A percentile compares a stretch with the other conserved stretches of the same genome.
Conservation (phyloP, 2,329 filamentous ascomycete species). For the Sporothrix euskadiensis region DNA sequence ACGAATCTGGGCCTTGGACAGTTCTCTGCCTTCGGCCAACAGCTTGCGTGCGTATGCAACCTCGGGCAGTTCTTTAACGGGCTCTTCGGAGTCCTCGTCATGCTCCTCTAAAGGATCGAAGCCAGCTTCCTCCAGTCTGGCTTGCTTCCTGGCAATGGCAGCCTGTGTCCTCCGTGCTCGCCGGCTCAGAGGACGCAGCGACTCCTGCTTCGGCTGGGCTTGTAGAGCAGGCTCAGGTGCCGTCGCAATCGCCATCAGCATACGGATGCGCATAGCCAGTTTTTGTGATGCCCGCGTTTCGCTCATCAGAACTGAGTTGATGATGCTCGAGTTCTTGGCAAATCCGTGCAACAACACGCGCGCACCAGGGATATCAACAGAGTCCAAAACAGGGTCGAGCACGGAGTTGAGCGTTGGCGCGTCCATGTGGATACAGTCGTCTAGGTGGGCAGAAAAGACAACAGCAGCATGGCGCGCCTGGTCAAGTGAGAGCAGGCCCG, state of each 20-base stretch:
- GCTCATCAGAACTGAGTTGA: conserved; percentile 30
- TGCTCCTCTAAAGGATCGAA: not conserved
- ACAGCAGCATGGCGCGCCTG: conserved; percentile 48
- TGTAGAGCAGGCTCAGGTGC: conserved; percentile 16
- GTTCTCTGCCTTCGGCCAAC: not conserved
- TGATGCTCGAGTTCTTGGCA: conserved; percentile 35
- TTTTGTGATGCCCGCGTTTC: conserved; percentile 23
- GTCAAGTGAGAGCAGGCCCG: conserved; percentile 51
- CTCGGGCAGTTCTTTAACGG: not conserved
- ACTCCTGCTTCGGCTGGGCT: conserved; percentile 2
- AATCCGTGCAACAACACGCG: conserved; percentile 41
- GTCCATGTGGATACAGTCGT: conserved; percentile 43
- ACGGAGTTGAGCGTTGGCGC: conserved; percentile 45
- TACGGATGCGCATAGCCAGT: conserved; percentile 29
- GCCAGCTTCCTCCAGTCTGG: not conserved
- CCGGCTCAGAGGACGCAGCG: not conserved
- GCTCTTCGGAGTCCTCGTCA: not conserved
- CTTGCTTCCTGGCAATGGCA: not conserved
- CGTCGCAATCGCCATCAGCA: conserved; percentile 28
- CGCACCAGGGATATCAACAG: conserved; percentile 42
- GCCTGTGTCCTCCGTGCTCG: not conserved
- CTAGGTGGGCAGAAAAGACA: conserved; percentile 46
- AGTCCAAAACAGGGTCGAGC: conserved; percentile 46
- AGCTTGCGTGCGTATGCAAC: not conserved
- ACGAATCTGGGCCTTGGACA: not conserved